Base-by-base conservation (phyloP, 345 rosid species). In the Acer negundo region DNA sequence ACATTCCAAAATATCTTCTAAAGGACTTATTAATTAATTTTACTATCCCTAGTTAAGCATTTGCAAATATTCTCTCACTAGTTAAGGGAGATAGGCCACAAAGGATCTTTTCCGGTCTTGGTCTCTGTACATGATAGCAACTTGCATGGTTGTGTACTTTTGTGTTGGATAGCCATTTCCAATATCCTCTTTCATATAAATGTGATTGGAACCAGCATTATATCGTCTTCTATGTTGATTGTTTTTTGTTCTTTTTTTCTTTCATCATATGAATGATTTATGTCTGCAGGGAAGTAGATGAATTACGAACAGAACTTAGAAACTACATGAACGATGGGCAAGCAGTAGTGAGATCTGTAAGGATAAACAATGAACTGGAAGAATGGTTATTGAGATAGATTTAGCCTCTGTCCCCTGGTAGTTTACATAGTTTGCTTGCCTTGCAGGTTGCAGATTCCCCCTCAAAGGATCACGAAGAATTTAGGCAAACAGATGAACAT, bases 231-330 rank as follows among this genome's bases (percentile, higher is more conserved):
- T 26, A n/a, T 59, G n/a, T 62, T 65, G 71, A 65, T 68, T 63
- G 4, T 9, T 67, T 77, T 20, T 67, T 65, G 46, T 63, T 38
- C 74, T 31, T 69, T 70, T 70, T 70, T 58, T 62, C 13, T 62
- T 42, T 66, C 35, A 66, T 64, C 46, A 66, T 58, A 42, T 69
- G 73, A 31, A 68, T 66, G 77, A 73, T 79, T 81, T 70, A 11
- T 82, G 62, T 46, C 62, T 81, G 74, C 92, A 94, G 98, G 83
- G 92, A 94, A 85, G 85, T 94, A 75, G 89, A 91, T 80, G 94
- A 87, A 66, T 74, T 91, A 61, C 93, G 74, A 70, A 74, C 56
- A 73, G 88, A 88, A 81, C 81, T 89, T 77, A 78, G 84, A 75
- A 88, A 82, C 69, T 73, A 70, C 80, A 75, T 85, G 78, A 84